These are phyloP conservation scores for Dictyostelium brefeldianum DNA, from an alignment of 78 protist genomes.

Conservation along the genomic window DNA sequence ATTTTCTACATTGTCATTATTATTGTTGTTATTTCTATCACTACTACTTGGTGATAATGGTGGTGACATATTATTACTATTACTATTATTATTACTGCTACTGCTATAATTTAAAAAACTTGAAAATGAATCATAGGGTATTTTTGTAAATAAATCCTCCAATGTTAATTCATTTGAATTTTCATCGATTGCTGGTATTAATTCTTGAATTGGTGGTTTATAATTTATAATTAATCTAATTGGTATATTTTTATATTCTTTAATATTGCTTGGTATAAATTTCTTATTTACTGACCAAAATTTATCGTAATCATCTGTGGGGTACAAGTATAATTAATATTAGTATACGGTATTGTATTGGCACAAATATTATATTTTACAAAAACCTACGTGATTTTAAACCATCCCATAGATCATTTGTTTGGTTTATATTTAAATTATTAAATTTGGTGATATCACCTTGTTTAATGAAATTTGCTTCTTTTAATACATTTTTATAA, in stretches of 20 bases:
- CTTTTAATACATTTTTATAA: constrained; percentile 76
- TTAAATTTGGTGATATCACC: constrained; percentile 74
- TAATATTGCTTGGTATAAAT: constrained; percentile 10
- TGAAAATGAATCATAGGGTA: constrained; percentile 1
- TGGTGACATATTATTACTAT: constrained; percentile 4
- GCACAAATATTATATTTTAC: too few species aligned
- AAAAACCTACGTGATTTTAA: constrained; percentile 65
- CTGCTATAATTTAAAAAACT: background rate
- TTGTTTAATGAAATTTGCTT: constrained; percentile 66
- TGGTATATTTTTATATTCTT: constrained; percentile 72
- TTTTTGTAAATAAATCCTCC: constrained; percentile 7
- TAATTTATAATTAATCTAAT: constrained; percentile 45
- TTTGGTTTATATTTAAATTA: constrained; percentile 69
- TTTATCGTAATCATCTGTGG: constrained; percentile 65
- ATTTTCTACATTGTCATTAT: background rate
- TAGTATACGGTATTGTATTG: too few species aligned
- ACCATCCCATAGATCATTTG: constrained; percentile 82
- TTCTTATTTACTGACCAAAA: constrained; percentile 75
- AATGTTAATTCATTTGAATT: constrained; percentile 32
- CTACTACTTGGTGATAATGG: background rate
- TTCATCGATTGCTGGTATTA: constrained; percentile 48
- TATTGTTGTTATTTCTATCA: constrained; percentile 2
- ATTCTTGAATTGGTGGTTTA: constrained; percentile 61
- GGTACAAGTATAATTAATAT: background rate
- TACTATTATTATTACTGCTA: background rate